These are phyloP conservation scores for Boletus rubropictus DNA, from an alignment of 768 basidiomycete genomes.

Conservation along the genomic window DNA sequence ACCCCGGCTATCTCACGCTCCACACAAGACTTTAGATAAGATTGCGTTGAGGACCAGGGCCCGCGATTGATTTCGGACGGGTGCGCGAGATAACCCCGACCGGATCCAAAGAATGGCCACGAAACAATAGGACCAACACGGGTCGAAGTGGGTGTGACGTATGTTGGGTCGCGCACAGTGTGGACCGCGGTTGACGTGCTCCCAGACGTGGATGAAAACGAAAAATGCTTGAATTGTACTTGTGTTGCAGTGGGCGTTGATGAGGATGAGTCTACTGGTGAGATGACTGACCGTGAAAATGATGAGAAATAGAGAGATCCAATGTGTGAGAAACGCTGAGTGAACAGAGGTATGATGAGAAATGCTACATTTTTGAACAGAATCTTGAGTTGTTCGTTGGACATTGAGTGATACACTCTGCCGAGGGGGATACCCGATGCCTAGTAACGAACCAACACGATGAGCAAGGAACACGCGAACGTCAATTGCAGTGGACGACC, in stretches of 20 bases:
- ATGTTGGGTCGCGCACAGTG: neutral
- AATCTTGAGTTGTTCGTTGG: conserved; percentile 56
- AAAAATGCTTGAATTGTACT: conserved; percentile 17
- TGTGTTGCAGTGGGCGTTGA: conserved; percentile 26
- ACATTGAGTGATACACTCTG: conserved; percentile 64
- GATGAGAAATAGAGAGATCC: conserved; percentile 60
- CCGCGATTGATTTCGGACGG: conserved; percentile 73
- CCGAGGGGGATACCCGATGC: conserved; percentile 69
- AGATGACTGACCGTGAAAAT: conserved; percentile 13
- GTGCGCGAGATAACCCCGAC: conserved; percentile 65
- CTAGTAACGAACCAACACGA: conserved; percentile 32
- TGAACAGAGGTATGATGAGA: conserved; percentile 67
- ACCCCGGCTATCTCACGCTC: conserved; percentile 72
- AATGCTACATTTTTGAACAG: conserved; percentile 64
- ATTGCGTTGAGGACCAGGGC: conserved; percentile 58
- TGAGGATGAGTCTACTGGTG: conserved; percentile 17
- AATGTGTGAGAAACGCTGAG: conserved; percentile 69
- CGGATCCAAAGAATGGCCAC: conserved; percentile 87
- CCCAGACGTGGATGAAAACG: conserved; percentile 11
- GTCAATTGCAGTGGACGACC: conserved; percentile 37
- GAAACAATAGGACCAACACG: conserved; percentile 79
- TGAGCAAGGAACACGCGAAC: neutral
- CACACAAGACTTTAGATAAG: conserved; percentile 62
- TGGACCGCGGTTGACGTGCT: neutral
- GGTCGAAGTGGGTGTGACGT: conserved; percentile 25